A percentile compares a stretch with the other conserved stretches of the same genome.
Evolutionary conservation across 2,329 filamentous ascomycete genomes (phyloP).

Genomic region (Fonsecaea nubica): DNA sequence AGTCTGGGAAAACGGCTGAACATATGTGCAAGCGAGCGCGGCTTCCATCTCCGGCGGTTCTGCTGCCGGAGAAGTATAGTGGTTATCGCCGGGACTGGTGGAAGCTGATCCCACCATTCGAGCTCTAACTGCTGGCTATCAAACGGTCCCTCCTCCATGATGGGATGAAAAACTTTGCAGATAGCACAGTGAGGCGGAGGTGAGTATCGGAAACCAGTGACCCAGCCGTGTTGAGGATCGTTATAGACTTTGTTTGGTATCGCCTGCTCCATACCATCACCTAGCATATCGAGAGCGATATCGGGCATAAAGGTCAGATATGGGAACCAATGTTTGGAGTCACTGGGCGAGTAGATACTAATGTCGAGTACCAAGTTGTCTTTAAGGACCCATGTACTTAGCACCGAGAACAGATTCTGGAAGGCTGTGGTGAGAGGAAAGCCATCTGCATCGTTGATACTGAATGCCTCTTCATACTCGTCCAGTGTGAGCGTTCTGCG

Average conservation of each 20-base stretch:
- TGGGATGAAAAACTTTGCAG: constrained; percentile 16
- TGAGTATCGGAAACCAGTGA: constrained; percentile 15
- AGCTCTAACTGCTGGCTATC: constrained; percentile 15
- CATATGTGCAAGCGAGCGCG: constrained; percentile 44
- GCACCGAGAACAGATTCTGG: constrained; percentile 42
- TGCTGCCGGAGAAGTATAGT: constrained; percentile 49
- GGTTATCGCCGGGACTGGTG: constrained; percentile 45
- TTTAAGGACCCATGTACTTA: constrained; percentile 42
- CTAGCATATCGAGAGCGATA: constrained; percentile 33
- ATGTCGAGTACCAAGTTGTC: constrained; percentile 44
- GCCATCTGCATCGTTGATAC: constrained; percentile 20
- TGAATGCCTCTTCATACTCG: constrained; percentile 19
- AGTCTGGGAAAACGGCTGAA: constrained; percentile 47
- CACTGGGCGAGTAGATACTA: constrained; percentile 44
- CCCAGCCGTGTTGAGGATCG: too few relatives aligned
- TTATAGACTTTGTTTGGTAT: too few relatives aligned
- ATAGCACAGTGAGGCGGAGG: constrained; percentile 22
- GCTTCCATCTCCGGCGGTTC: constrained; percentile 48
- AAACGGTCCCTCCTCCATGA: constrained; percentile 23
- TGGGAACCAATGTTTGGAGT: constrained; percentile 45
- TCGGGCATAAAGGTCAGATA: constrained; percentile 42
- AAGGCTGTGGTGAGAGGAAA: constrained; percentile 40
- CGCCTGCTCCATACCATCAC: constrained; percentile 18
- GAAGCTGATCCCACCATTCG: constrained; percentile 39
- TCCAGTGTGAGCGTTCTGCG: constrained; percentile 4